phyloP scores from a whole-genome alignment of 192 early-diverging fungal genomes.

The Backusella westeae region DNA sequence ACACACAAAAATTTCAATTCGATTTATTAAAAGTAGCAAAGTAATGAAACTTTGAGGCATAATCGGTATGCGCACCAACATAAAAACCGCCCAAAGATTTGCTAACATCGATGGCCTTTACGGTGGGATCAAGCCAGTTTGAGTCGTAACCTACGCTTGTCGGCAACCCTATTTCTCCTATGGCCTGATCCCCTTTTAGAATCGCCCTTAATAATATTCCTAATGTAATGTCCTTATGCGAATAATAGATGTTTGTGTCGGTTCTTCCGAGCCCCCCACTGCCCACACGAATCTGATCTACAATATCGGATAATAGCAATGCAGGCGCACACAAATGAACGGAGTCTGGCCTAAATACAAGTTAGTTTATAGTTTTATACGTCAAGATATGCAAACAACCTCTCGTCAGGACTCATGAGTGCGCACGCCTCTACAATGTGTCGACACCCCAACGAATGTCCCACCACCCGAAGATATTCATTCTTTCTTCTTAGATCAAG shows the following conservation, averaged over 20 bases:
- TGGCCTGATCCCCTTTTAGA: conserved; percentile 17
- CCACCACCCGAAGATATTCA: conserved; percentile 30
- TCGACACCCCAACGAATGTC: conserved; percentile 36
- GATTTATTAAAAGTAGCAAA: conserved; percentile 6
- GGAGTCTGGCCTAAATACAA: conserved; percentile 20
- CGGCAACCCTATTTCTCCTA: conserved; percentile 31
- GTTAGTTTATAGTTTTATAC: neutral
- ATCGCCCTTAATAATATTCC: conserved; percentile 27
- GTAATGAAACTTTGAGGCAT: conserved; percentile 34
- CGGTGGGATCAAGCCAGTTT: conserved; percentile 11
- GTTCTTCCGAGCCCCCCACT: conserved; percentile 18
- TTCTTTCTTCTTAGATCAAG: conserved; percentile 25
- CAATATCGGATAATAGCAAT: conserved; percentile 23
- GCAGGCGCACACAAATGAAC: conserved; percentile 40
- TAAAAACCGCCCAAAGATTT: conserved; percentile 30
- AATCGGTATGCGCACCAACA: conserved; percentile 34
- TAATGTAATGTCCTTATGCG: conserved; percentile 30
- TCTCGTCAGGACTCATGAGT: conserved; percentile 13
- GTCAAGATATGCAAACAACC: neutral
- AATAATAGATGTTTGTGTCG: conserved; percentile 32
- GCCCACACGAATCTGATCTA: conserved; percentile 1
- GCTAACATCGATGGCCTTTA: conserved; percentile 19
- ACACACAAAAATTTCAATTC: neutral
- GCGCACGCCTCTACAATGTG: conserved; percentile 37
- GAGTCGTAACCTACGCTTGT: neutral